Conservation (phyloP, 1,139 yeast genomes). For the Suhomyces maxii region DNA sequence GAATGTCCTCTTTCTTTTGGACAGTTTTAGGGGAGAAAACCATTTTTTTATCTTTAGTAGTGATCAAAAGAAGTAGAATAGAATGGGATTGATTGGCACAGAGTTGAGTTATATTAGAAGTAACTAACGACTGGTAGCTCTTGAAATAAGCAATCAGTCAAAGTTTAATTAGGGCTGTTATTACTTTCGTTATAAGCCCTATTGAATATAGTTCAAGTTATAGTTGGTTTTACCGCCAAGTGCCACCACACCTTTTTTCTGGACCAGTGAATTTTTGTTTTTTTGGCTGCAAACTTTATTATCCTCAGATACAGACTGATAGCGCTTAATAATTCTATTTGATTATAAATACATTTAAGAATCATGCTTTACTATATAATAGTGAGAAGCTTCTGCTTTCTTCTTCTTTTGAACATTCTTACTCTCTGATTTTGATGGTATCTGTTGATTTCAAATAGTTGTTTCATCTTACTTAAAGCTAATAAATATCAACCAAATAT, state of each 20-base stretch:
- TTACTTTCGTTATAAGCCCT: too few relatives aligned
- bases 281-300: constrained; percentile 4
- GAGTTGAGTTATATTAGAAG: neutral
- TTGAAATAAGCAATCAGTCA: neutral
- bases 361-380: too few relatives aligned
- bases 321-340: neutral
- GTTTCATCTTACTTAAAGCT: too few relatives aligned
- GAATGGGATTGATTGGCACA: neutral
- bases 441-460: too few relatives aligned
- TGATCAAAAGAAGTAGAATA: too few relatives aligned
- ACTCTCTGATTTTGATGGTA: too few relatives aligned
- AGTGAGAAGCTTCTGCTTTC: too few relatives aligned
- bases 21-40: neutral
- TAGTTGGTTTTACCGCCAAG: neutral
- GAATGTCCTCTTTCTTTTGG: neutral
- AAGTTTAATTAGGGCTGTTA: too few relatives aligned
- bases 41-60: neutral
- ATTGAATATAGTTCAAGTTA: too few relatives aligned
- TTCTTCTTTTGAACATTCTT: too few relatives aligned
- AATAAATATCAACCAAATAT: neutral
- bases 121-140: neutral
- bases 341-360: neutral
- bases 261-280: neutral
- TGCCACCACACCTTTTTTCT: constrained; percentile 2
- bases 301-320: neutral